Percentiles rank a stretch among this genome's conserved stretches.
Conservation (phyloP, 75 land plant genomes). For the Ceratopteris richardii region DNA sequence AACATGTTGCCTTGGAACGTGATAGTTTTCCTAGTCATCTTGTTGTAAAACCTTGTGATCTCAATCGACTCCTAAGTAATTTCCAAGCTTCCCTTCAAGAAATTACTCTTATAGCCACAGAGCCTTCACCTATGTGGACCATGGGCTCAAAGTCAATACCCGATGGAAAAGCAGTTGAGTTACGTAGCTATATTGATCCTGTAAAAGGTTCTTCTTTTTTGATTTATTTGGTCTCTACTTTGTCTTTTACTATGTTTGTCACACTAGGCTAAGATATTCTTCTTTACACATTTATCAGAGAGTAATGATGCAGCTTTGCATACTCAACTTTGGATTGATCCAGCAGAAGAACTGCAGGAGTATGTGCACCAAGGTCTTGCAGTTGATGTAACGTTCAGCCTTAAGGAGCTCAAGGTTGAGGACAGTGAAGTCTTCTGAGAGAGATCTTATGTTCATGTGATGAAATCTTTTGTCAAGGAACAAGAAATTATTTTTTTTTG, state of each 20-base stretch:
- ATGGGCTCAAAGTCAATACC: slow-evolving; percentile 33
- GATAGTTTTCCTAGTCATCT: slow-evolving; percentile 63
- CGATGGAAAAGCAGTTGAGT: slow-evolving; percentile 93
- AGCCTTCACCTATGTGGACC: slow-evolving; percentile 37
- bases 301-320: slow-evolving; percentile 70
- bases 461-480: background rate
- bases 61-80: slow-evolving; percentile 67
- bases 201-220: slow-evolving; percentile 57
- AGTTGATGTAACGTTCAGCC: slow-evolving; percentile 93
- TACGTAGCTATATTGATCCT: slow-evolving; percentile 91
- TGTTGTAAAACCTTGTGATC: slow-evolving; percentile 82
- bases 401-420: slow-evolving; percentile 88
- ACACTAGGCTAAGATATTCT: too few species aligned
- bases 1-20: slow-evolving; percentile 71
- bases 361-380: slow-evolving; percentile 75
- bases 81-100: slow-evolving; percentile 93
- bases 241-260: background rate
- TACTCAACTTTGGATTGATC: slow-evolving; percentile 98
- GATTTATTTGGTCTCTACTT: background rate
- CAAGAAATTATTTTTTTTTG: too few species aligned
- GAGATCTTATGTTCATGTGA: background rate
- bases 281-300: too few species aligned
- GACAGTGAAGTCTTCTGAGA: background rate
- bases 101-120: slow-evolving; percentile 93
- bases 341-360: slow-evolving; percentile 83